Base-by-base conservation (phyloP, 2,329 filamentous ascomycete species). In the Achaetomium macrosporum region DNA sequence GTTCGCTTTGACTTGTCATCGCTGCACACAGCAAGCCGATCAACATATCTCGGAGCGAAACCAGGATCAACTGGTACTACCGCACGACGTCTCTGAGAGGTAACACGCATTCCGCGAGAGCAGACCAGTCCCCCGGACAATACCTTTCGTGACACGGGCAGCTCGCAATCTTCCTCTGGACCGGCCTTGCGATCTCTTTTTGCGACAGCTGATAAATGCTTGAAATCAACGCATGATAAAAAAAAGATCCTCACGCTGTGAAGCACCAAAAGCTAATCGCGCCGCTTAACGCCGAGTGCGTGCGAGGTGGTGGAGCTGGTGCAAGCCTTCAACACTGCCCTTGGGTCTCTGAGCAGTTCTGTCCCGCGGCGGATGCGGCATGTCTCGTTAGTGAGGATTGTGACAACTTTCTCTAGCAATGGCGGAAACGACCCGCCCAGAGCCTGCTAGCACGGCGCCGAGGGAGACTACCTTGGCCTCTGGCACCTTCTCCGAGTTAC, bases 341-440 rank as follows among this genome's bases (percentile, higher is more conserved):
- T 43, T 43, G 37, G 20, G 17, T 29, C 17, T 39, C 7, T 5
- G n/a, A 19, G 15, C 13, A 35, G 25, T 12, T 20, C 17, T 46
- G 19, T 13, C 12, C 31, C 20, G 13, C 20, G n/a, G 17, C 29
- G 19, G 20, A 11, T 45, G 40, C 50, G 55, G 53, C 47, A 63
- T 63, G 61, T 50, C 54, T 54, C 55, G 61, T 42, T 63, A 63
- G 46, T 56, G 50, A 60, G 47, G 58, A 53, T 50, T 46, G 37
- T 35, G 19, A 52, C 25, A 35, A 17, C 20, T 15, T 43, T 40
- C 39, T 31, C 31, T 16, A 25, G 36, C 41, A 47, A 63, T 63
- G 61, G 58, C 60, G 17, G 60, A 60, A 45, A 17, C 42, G 33
- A n/a, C 49, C 25, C 55, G 51, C 44, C 11, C 51, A 13, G 55